Evolutionary conservation across 1,139 yeast genomes (phyloP).

Genomic region (Suhomyces chickasaworum): DNA sequence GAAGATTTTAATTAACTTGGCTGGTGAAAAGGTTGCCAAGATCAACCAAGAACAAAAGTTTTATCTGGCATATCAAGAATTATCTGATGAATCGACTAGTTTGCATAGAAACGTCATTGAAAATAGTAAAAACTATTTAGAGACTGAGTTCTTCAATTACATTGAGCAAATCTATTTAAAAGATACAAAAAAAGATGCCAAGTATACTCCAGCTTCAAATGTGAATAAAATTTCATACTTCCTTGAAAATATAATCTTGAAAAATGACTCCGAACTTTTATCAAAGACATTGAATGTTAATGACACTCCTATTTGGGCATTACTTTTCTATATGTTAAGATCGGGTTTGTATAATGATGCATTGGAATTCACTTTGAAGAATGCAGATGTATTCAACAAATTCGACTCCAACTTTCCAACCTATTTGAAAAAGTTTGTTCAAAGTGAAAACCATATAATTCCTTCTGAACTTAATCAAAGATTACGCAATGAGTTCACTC

Average conservation of each 20-base stretch:
- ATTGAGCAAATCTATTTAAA: slow-evolving; percentile 73
- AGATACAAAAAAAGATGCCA: slow-evolving; percentile 55
- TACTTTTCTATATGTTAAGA: slow-evolving; percentile 79
- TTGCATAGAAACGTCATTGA: slow-evolving; percentile 54
- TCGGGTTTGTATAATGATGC: slow-evolving; percentile 85
- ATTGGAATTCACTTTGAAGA: slow-evolving; percentile 39
- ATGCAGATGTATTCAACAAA: slow-evolving; percentile 64
- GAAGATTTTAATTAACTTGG: slow-evolving; percentile 53
- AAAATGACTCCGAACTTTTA: slow-evolving; percentile 35
- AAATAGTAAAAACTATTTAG: slow-evolving; percentile 65
- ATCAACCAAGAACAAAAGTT: slow-evolving; percentile 51
- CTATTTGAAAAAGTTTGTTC: slow-evolving; percentile 72
- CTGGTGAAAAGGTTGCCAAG: slow-evolving; percentile 39
- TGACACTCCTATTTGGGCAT: slow-evolving; percentile 90
- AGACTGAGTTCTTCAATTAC: slow-evolving; percentile 73
- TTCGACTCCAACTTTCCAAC: slow-evolving; percentile 83
- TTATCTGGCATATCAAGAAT: slow-evolving; percentile 36
- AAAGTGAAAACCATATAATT: slow-evolving; percentile 47
- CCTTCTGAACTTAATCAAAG: slow-evolving; percentile 71
- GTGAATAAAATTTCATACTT: slow-evolving; percentile 72
- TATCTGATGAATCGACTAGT: slow-evolving; percentile 1
- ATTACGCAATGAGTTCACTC: slow-evolving; percentile 79
- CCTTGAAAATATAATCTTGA: slow-evolving; percentile 53
- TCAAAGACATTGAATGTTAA: slow-evolving; percentile 55
- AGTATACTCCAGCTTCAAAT: slow-evolving; percentile 59